Percentiles rank a stretch among this genome's conserved stretches.
Evolutionary conservation across 1,139 yeast species (phyloP).

Genomic region (Meyerozyma guilliermondii): DNA sequence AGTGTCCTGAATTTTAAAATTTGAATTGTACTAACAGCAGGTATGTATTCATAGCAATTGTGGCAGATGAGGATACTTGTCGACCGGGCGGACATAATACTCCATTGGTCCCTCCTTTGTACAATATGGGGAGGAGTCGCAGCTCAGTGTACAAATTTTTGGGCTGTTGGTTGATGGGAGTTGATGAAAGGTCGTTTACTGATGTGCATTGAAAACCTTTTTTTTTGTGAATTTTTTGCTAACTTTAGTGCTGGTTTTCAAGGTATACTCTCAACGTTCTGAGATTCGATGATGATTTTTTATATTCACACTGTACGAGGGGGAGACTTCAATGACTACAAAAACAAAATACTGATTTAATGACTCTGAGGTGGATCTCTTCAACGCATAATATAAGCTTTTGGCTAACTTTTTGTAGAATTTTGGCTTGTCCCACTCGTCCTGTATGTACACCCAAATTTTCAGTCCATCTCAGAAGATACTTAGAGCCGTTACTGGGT

Average conservation of each 20-base stretch:
- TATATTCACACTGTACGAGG: slow-evolving; percentile 66
- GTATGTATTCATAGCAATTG: slow-evolving; percentile 7
- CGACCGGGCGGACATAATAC: slow-evolving; percentile 83
- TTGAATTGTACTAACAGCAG: slow-evolving; percentile 16
- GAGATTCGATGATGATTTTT: slow-evolving; percentile 43
- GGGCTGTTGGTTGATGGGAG: slow-evolving; percentile 48
- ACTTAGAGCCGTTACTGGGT: not conserved
- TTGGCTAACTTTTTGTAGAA: not conserved
- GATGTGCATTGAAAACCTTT: slow-evolving; percentile 13
- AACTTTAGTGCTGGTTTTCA: slow-evolving; percentile 5
- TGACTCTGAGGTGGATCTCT: slow-evolving; percentile 52
- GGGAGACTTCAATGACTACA: slow-evolving; percentile 48
- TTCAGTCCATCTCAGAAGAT: not conserved
- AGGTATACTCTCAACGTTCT: slow-evolving; percentile 7
- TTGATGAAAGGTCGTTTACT: slow-evolving; percentile 65
- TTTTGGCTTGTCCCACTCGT: not conserved
- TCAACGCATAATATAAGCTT: not conserved
- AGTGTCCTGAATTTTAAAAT: slow-evolving; percentile 27
- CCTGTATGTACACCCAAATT: not conserved
- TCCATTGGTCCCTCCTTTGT: slow-evolving; percentile 44
- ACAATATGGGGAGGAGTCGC: slow-evolving; percentile 53
- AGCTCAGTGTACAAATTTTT: slow-evolving; percentile 61
- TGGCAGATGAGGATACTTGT: slow-evolving; percentile 49
- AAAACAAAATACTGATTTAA: slow-evolving; percentile 65
- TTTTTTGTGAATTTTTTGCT: slow-evolving; percentile 12